Conservation (phyloP, 371 early-diverging fungal genomes). For the Syncephalastrum monosporum region DNA sequence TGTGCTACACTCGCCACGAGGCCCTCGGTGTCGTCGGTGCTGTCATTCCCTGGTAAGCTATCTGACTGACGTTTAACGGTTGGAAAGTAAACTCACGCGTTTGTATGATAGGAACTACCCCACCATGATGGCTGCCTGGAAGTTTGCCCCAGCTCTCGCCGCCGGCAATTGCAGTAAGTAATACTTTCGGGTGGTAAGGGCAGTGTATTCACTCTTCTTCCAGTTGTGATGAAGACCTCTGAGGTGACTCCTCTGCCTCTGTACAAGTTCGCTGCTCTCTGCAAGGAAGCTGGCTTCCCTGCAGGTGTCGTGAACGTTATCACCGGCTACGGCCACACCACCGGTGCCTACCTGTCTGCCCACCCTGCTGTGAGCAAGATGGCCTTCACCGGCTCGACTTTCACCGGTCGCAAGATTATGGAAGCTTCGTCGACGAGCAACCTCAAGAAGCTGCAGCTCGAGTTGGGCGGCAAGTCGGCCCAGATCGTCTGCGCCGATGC, state of each 20-base stretch:
- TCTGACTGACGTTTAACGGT: neutral
- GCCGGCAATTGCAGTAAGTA: slow-evolving; percentile 62
- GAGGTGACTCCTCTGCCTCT: slow-evolving; percentile 56
- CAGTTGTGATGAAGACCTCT: slow-evolving; percentile 58
- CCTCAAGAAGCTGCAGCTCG: slow-evolving; percentile 78
- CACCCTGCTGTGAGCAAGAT: slow-evolving; percentile 40
- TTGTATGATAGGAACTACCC: slow-evolving; percentile 20
- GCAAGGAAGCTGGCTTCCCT: slow-evolving; percentile 46
- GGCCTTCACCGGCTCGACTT: slow-evolving; percentile 71
- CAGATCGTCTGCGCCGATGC: slow-evolving; percentile 87
- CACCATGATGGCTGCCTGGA: slow-evolving; percentile 74
- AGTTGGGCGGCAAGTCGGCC: slow-evolving; percentile 92
- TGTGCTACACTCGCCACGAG: slow-evolving; percentile 72
- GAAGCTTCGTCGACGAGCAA: slow-evolving; percentile 64
- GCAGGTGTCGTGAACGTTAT: slow-evolving; percentile 79
- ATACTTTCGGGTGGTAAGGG: neutral
- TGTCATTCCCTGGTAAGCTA: slow-evolving; percentile 56
- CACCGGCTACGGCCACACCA: slow-evolving; percentile 44
- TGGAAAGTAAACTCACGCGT: neutral
- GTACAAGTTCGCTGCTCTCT: slow-evolving; percentile 44
- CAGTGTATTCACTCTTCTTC: neutral
- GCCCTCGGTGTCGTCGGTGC: slow-evolving; percentile 81
- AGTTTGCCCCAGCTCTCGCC: slow-evolving; percentile 88
- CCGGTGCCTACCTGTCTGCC: slow-evolving; percentile 27
- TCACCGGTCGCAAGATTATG: slow-evolving; percentile 71